Conservation (phyloP, 202 grass and related monocot species). For the Bolboschoenoplectus hybrid region DNA sequence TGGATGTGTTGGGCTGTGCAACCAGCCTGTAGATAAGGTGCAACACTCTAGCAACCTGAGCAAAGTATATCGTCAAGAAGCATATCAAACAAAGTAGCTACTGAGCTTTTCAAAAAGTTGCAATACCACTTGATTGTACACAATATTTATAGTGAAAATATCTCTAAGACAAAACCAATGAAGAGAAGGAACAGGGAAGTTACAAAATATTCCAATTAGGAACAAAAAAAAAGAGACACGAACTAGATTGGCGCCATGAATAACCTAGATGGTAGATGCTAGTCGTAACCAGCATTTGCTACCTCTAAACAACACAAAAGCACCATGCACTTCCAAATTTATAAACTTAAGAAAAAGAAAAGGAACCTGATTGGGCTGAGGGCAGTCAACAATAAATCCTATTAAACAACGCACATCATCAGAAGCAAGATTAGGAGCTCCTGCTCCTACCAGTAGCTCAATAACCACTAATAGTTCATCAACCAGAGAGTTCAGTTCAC, state of each 20-base stretch:
- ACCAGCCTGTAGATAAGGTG: conserved; percentile 95
- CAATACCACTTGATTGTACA: conserved; percentile 13
- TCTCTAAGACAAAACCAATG: not conserved
- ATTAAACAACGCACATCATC: conserved; percentile 87
- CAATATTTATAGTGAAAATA: not conserved
- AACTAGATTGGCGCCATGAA: not conserved
- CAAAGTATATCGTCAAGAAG: conserved; percentile 39
- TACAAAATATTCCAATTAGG: conserved; percentile 17
- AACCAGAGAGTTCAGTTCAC: conserved; percentile 88
- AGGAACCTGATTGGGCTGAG: conserved; percentile 96
- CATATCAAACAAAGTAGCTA: not conserved
- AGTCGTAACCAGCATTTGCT: conserved; percentile 2
- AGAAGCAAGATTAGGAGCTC: conserved; percentile 62
- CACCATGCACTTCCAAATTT: conserved; percentile 28
- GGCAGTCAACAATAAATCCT: conserved; percentile 93
- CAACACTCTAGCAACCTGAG: conserved; percentile 93
- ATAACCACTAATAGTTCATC: conserved; percentile 98
- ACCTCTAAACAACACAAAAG: conserved; percentile 7
- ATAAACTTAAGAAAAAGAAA: not conserved
- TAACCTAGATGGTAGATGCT: not conserved
- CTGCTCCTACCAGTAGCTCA: conserved; percentile 86
- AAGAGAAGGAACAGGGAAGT: not conserved
- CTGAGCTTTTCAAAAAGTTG: conserved; percentile 4
- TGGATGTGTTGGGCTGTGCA: conserved; percentile 87
- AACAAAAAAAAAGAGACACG: not conserved